Percentiles rank a stretch among this genome's conserved stretches.
Evolutionary conservation across 768 basidiomycete species (phyloP).

Genomic region (Xerocomus potaroensis): DNA sequence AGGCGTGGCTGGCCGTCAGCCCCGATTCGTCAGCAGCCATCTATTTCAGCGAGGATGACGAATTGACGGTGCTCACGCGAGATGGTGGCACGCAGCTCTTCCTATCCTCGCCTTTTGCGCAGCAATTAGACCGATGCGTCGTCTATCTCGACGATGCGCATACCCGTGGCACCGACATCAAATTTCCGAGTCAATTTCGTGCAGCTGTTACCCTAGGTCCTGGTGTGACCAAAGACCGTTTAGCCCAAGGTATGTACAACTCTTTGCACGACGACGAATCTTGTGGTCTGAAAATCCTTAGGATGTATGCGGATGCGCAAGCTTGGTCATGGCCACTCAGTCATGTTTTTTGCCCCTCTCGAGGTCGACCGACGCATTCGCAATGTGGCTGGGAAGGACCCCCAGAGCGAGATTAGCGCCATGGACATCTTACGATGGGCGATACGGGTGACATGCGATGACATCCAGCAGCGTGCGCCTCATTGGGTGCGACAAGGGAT

Average conservation of each 20-base stretch:
- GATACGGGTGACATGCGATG: conserved; percentile 41
- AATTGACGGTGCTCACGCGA: conserved; percentile 30
- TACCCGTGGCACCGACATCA: conserved; percentile 18
- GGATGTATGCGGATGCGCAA: conserved; percentile 55
- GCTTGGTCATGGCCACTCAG: conserved; percentile 44
- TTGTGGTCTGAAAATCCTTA: conserved; percentile 17
- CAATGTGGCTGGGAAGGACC: conserved; percentile 12
- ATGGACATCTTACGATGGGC: conserved; percentile 42
- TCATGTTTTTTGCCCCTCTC: conserved; percentile 46
- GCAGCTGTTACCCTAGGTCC: conserved; percentile 15
- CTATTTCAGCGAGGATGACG: conserved; percentile 19
- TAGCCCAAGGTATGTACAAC: conserved; percentile 11
- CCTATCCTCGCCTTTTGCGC: conserved; percentile 27
- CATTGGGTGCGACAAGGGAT: conserved; percentile 45
- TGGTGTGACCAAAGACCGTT: conserved; percentile 14
- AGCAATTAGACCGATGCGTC: conserved; percentile 9
- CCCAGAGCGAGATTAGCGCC: conserved; percentile 6
- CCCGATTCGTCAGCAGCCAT: conserved; percentile 18
- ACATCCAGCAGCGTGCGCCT: conserved; percentile 37
- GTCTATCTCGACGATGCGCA: conserved; percentile 18
- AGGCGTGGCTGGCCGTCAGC: conserved; percentile 34
- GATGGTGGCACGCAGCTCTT: conserved; percentile 37
- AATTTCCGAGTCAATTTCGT: conserved; percentile 12
- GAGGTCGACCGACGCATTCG: conserved; percentile 42
- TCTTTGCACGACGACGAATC: not conserved